Base-by-base conservation (phyloP, 139 green algal species). In the Picochlorum sp. region DNA sequence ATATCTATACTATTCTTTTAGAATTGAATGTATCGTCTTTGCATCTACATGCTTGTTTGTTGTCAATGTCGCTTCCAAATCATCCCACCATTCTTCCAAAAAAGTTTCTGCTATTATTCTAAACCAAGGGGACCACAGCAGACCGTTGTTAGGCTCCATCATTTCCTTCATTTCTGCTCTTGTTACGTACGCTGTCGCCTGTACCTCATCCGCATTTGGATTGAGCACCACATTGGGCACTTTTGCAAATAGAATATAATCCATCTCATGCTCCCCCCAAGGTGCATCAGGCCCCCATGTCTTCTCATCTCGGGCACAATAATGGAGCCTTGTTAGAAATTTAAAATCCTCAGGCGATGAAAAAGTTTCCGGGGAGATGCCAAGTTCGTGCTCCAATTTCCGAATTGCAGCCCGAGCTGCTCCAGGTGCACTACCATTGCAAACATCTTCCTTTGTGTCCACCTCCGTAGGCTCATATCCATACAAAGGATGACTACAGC, bases 211-310 rank as follows among this genome's bases (percentile, higher is more conserved):
- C 0, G 82, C 64, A 61, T 98, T 95, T 14, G 89, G 87, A 21
- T 58, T 15, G 44, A 96, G 30, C 38, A 81, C 66, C 15, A 46
- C 14, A 47, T 47, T 45, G 15, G 13, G 21, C 44, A 47, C 45
- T 63, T 69, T 68, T 23, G 69, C 58, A 56, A 98, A 87, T 3
- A 98, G 74, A 37, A 96, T 86, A 82, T 97, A 97, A 70, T 98
- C 92, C n/a, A 98, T 82, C 74, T 96, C 89, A 62, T 96, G 88
- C 78, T 98, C 92, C 3, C 88, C 88, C 88, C 88, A 95, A 7
- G 72, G 64, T 0, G 80, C 56, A 23, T 79, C 13, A 0, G 80
- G 65, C 14, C 66, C 65, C 64, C 56, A 69, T 21, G 60, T 69
- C n/a, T 79, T 61, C 14, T 63, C 78, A 69, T 96, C 89, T 1